Conservation (phyloP, 1,284 basidiomycete species). For the Termitomyces sp. region DNA sequence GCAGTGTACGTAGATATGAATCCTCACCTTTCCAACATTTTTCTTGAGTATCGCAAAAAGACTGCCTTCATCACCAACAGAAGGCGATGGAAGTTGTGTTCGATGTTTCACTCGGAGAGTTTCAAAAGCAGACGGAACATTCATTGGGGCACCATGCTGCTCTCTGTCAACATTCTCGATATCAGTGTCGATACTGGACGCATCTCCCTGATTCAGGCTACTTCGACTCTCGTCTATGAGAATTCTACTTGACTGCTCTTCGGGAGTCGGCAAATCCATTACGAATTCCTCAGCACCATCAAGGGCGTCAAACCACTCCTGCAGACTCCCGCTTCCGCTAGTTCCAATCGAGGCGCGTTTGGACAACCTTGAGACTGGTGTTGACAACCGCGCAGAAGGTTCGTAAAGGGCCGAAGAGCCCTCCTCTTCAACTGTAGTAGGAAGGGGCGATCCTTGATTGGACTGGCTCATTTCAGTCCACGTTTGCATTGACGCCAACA, state of each 20-base stretch:
- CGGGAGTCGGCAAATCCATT: conserved; percentile 42
- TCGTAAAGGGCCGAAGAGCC: conserved; percentile 24
- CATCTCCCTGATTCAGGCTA: conserved; percentile 32
- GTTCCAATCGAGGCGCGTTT: conserved; percentile 50
- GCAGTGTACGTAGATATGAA: not conserved
- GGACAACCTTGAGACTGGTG: conserved; percentile 32
- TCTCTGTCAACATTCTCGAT: conserved; percentile 30
- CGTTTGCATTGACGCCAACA: conserved; percentile 42
- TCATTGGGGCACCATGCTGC: not conserved
- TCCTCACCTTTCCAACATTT: conserved; percentile 80
- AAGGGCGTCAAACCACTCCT: conserved; percentile 71
- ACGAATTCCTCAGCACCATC: conserved; percentile 68
- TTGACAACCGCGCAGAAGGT: conserved; percentile 24
- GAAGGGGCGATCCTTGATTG: conserved; percentile 36
- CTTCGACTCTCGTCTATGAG: conserved; percentile 36
- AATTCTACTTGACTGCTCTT: conserved; percentile 39
- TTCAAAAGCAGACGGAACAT: not conserved
- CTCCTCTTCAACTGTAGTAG: conserved; percentile 48
- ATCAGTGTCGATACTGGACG: conserved; percentile 45
- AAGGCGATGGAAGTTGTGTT: conserved; percentile 58
- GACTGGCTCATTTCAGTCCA: conserved; percentile 33
- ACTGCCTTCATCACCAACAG: conserved; percentile 82
- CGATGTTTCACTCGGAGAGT: conserved; percentile 40
- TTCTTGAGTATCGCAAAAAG: conserved; percentile 86
- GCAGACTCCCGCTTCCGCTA: conserved; percentile 50